phyloP scores from a whole-genome alignment of 768 basidiomycete species.

The Mycena vitilis region DNA sequence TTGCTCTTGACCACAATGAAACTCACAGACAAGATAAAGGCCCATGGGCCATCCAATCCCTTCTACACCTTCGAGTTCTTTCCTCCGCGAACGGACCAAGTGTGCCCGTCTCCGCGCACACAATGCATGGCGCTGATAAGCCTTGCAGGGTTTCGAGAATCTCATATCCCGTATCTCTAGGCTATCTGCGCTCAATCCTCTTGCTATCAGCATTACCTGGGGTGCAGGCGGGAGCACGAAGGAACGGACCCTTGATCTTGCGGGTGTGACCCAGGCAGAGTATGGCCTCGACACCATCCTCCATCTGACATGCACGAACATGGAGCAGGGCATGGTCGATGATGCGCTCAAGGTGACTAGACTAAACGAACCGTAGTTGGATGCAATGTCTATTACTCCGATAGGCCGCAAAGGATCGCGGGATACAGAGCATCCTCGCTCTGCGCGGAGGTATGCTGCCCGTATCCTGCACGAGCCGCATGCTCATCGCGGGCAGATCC shows the following conservation, averaged over 20 bases:
- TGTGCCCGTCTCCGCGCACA: slow-evolving; percentile 39
- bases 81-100: slow-evolving; percentile 93
- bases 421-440: slow-evolving; percentile 91
- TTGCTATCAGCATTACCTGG: slow-evolving; percentile 96
- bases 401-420: slow-evolving; percentile 81
- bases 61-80: slow-evolving; percentile 98
- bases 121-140: slow-evolving; percentile 15
- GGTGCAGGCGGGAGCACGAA: slow-evolving; percentile 95
- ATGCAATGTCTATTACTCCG: background rate
- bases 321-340: slow-evolving; percentile 90
- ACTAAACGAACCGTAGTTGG: background rate
- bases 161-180: slow-evolving; percentile 88
- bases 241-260: slow-evolving; percentile 89
- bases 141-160: slow-evolving; percentile 86
- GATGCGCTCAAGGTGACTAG: slow-evolving; percentile 79
- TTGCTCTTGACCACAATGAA: slow-evolving; percentile 62
- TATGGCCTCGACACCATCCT: slow-evolving; percentile 88
- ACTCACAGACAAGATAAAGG: slow-evolving; percentile 74
- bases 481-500: slow-evolving; percentile 69
- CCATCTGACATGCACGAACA: slow-evolving; percentile 98
- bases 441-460: slow-evolving; percentile 82
- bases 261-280: slow-evolving; percentile 76
- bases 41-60: slow-evolving; percentile 59
- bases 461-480: slow-evolving; percentile 4
- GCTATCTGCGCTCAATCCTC: slow-evolving; percentile 78